Conservation (phyloP, 768 basidiomycete species). For the Phaffia australis region DNA sequence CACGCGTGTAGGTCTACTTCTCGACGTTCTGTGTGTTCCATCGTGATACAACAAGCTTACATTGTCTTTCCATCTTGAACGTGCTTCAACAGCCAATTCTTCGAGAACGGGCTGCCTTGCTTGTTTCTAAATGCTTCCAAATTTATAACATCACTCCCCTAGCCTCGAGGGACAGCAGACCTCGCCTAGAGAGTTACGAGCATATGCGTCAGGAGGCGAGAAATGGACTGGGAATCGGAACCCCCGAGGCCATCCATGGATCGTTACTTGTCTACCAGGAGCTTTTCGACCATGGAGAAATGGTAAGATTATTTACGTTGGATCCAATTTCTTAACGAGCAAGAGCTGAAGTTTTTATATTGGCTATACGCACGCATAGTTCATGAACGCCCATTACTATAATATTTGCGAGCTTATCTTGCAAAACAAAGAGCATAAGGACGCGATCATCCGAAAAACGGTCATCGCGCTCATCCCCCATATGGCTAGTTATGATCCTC, state of each 20-base stretch:
- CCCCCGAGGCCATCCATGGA: conserved; percentile 84
- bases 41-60: not conserved
- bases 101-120: conserved; percentile 17
- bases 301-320: conserved; percentile 48
- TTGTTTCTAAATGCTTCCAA: conserved; percentile 14
- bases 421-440: conserved; percentile 74
- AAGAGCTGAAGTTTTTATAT: conserved; percentile 24
- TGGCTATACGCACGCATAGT: conserved; percentile 28
- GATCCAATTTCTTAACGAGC: conserved; percentile 74
- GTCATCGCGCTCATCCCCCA: conserved; percentile 93
- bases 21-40: not conserved
- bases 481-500: conserved; percentile 84
- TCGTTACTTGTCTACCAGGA: conserved; percentile 84
- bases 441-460: conserved; percentile 77
- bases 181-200: conserved; percentile 48
- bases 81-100: not conserved
- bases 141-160: conserved; percentile 40
- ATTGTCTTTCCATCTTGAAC: not conserved
- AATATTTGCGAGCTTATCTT: conserved; percentile 84
- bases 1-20: conserved; percentile 48
- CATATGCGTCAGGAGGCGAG: conserved; percentile 87
- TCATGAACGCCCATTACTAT: conserved; percentile 48
- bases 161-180: conserved; percentile 57
- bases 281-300: conserved; percentile 81
- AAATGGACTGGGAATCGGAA: conserved; percentile 56